Base-by-base conservation (phyloP, 495 filamentous ascomycete species). In the Letharia lupina region DNA sequence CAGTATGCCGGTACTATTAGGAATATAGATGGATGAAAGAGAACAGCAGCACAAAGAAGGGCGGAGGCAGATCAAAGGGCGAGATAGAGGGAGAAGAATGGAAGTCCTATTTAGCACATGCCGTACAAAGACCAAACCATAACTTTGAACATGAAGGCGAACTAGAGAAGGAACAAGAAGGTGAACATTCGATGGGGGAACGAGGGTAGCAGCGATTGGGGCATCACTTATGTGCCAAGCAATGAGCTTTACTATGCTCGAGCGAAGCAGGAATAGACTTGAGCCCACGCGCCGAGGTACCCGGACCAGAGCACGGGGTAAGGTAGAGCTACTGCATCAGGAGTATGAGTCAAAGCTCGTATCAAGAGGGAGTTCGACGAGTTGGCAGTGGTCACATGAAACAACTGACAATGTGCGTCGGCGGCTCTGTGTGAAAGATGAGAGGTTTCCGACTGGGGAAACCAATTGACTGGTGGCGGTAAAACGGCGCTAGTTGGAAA, bases 51-150 rank as follows among this genome's bases (percentile, higher is more conserved):
- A 69, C 59, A 69, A 69, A 68, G 66, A 40, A 50, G 58, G 45
- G 61, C 35, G 45, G 16, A 52, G 39, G 54, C 60, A 62, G 45
- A 56, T 44, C 61, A 67, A 47, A 57, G 31, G 10, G 42, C n/a
- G 28, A 48, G 58, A 59, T 42, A 54, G 61, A 20, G 39, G 37
- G 44, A 60, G 66, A 68, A 69, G 45, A 69, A 69, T 67, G 60
- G 52, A 23, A 61, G 64, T 42, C 68, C 68, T 45, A 59, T 65
- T 67, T 54, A 62, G 64, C 68, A 70, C 63, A 65, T 47, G 47
- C 35, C 20, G 39, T 52, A 67, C 66, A 65, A 64, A 56, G 58
- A 37, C 33, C 56, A 28, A 15, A 37, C 20, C 56, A 59, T 48
- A 31, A 37, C 42, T 40, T 59, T 33, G 54, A 63, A 35, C 35